Conservation (phyloP, 2,329 filamentous ascomycete genomes). For the Alternaria atra region DNA sequence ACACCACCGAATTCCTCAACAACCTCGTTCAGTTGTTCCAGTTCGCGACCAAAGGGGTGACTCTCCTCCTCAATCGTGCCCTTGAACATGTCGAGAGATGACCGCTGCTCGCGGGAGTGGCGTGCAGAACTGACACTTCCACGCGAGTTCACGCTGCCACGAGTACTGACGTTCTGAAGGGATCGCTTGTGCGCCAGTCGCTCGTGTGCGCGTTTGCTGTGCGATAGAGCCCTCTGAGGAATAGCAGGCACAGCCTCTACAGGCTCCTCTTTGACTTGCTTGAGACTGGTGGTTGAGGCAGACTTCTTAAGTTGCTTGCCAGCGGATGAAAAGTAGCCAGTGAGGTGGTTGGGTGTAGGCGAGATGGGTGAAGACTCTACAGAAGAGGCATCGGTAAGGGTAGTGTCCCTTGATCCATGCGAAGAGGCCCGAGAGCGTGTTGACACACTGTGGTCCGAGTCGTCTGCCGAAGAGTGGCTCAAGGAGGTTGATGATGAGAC, state of each 20-base stretch:
- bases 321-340: constrained; percentile 66
- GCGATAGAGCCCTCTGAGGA: constrained; percentile 81
- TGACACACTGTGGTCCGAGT: constrained; percentile 71
- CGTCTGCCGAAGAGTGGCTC: constrained; percentile 70
- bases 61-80: constrained; percentile 50
- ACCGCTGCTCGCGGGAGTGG: constrained; percentile 65
- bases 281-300: constrained; percentile 49
- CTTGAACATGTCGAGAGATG: constrained; percentile 55
- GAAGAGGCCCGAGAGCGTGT: constrained; percentile 57
- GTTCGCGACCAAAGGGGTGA: constrained; percentile 87
- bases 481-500: constrained; percentile 61
- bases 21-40: constrained; percentile 91
- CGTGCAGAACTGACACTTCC: constrained; percentile 62
- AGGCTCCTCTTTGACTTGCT: constrained; percentile 36
- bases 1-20: constrained; percentile 81
- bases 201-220: constrained; percentile 88
- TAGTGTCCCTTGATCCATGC: constrained; percentile 66
- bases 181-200: constrained; percentile 75
- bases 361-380: constrained; percentile 59
- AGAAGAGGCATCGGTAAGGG: constrained; percentile 71
- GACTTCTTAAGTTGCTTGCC: constrained; percentile 55
- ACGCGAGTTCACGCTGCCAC: constrained; percentile 35
- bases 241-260: constrained; percentile 68
- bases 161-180: constrained; percentile 53
- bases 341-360: constrained; percentile 64